phyloP scores from a whole-genome alignment of 75 land plant species.

The Selaginella moellendorffii region DNA sequence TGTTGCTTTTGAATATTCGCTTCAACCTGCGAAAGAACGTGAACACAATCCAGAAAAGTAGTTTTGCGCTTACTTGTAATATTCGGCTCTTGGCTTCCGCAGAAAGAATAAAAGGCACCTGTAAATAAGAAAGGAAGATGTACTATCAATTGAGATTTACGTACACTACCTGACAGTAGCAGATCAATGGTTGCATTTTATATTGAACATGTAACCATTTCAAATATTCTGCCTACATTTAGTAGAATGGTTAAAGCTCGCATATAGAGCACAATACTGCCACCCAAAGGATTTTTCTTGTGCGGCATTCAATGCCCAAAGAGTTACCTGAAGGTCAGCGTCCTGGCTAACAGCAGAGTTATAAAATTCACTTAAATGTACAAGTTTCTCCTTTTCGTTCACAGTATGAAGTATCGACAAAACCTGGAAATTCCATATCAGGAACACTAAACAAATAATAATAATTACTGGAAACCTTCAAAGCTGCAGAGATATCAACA shows the following conservation, averaged over 20 bases:
- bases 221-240: constrained; percentile 19
- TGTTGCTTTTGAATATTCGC: constrained; percentile 20
- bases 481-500: constrained; percentile 20
- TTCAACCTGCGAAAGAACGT: constrained; percentile 17
- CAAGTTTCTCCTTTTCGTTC: constrained; percentile 16
- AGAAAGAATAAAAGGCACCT: constrained; percentile 30
- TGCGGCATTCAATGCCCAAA: no score
- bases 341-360: constrained; percentile 20
- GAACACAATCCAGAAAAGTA: not conserved
- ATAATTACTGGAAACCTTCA: constrained; percentile 14
- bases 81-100: constrained; percentile 29
- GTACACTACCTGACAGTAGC: constrained; percentile 27
- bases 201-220: constrained; percentile 15
- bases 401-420: constrained; percentile 23
- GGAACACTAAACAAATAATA: not conserved
- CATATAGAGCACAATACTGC: no score
- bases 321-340: constrained; percentile 17
- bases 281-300: no score
- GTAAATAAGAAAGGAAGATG: no score
- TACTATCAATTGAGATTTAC: not conserved
- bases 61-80: constrained; percentile 16
- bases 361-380: constrained; percentile 27
- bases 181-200: constrained; percentile 16
- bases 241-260: no score
- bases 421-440: constrained; percentile 15